Conservation (phyloP, 176 grass and related monocot genomes). For the Lolium rigidum region DNA sequence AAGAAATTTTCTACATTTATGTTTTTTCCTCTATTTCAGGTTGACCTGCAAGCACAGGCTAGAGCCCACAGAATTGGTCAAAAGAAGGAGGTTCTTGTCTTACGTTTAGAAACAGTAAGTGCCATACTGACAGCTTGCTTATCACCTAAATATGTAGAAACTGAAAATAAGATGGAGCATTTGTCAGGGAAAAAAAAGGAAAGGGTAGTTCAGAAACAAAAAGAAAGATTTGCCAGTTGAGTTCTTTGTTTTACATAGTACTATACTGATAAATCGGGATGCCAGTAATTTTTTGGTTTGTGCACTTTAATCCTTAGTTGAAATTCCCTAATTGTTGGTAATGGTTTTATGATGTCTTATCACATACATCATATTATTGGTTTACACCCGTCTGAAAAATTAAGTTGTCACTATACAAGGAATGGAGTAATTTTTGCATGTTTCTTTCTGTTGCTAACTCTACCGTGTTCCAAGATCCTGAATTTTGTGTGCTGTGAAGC, state of each 20-base stretch:
- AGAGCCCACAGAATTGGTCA: slow-evolving; percentile 98
- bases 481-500: neutral
- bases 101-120: slow-evolving; percentile 94
- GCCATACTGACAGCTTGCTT: slow-evolving; percentile 31
- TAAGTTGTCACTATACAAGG: neutral
- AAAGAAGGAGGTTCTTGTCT: slow-evolving; percentile 99
- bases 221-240: neutral
- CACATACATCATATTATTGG: neutral
- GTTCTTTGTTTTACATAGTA: neutral
- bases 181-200: neutral
- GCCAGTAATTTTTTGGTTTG: neutral
- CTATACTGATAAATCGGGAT: neutral
- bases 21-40: slow-evolving; percentile 52
- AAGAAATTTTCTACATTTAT: neutral
- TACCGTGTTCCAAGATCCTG: neutral
- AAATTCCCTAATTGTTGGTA: neutral
- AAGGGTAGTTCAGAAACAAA: neutral
- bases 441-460: neutral
- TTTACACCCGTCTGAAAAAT: neutral
- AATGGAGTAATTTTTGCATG: neutral
- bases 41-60: slow-evolving; percentile 99
- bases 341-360: neutral
- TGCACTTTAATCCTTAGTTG: neutral
- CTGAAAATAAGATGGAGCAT: slow-evolving; percentile 17
- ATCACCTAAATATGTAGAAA: slow-evolving; percentile 20